Conservation (phyloP, 2,329 filamentous ascomycete species). For the Fusarium praegraminearum region DNA sequence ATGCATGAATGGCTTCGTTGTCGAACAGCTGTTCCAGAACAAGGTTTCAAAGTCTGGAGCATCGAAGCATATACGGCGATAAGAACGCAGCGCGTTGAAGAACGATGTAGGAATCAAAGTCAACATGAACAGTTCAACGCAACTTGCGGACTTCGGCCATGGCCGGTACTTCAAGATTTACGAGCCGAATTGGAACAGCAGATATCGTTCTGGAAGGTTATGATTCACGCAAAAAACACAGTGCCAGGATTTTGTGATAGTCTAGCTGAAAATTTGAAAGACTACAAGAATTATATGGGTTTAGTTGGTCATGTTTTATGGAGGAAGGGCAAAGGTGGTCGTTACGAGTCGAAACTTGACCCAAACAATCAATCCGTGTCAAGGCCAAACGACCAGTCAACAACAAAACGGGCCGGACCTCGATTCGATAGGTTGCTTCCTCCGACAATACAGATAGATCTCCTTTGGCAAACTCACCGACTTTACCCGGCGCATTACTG, state of each 20-base stretch:
- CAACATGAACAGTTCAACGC: constrained; percentile 1
- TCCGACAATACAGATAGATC: not conserved
- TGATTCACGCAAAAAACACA: rapidly evolving
- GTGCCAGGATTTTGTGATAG: rapidly evolving
- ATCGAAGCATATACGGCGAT: not conserved
- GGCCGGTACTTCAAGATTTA: not conserved
- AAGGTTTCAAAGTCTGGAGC: constrained; percentile 1
- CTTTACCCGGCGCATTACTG: constrained; percentile 1
- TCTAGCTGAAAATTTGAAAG: rapidly evolving
- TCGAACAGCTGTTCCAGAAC: not conserved
- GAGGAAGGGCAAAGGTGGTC: not conserved
- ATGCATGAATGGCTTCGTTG: constrained; percentile 11
- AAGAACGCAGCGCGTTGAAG: not conserved
- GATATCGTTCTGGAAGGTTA: not conserved
- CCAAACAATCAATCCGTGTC: rapidly evolving
- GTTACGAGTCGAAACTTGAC: constrained; percentile 3
- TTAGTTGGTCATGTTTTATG: not conserved
- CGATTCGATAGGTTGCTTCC: not conserved
- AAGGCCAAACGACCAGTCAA: not conserved
- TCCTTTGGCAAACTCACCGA: constrained; percentile 11
- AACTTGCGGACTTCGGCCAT: not conserved
- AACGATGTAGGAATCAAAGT: constrained; percentile 1
- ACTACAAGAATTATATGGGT: not conserved
- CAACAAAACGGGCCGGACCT: too few relatives aligned
- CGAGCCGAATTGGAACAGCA: constrained; percentile 5